Conservation (phyloP, 2,329 filamentous ascomycete species). For the Talaromyces sp. region DNA sequence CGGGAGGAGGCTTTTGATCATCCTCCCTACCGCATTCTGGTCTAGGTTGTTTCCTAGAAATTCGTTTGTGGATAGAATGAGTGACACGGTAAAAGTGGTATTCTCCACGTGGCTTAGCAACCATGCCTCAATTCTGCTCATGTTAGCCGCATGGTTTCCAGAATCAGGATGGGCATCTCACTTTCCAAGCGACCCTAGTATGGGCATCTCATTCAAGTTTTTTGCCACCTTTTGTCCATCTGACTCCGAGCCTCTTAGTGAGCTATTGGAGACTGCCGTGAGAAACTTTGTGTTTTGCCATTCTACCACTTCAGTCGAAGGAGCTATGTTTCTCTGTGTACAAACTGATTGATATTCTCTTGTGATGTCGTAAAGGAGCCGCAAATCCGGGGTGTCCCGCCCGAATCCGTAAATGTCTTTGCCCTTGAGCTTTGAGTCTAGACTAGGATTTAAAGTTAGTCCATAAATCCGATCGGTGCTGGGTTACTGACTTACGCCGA, state of each 20-base stretch:
- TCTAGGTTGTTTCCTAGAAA: neutral
- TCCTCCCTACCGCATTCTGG: neutral
- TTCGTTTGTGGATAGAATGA: neutral
- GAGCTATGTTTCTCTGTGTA: neutral
- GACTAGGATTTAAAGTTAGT: neutral
- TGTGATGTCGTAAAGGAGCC: neutral
- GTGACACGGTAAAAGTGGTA: conserved; percentile 8
- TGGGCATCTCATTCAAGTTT: neutral
- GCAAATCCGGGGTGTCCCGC: neutral
- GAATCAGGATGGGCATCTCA: neutral
- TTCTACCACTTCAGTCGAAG: neutral
- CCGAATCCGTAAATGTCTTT: too few relatives aligned
- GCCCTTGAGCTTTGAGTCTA: neutral
- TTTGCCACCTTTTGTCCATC: conserved; percentile 1
- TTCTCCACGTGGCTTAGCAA: neutral
- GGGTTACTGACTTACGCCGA: neutral
- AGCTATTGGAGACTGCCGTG: neutral
- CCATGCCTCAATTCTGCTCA: neutral
- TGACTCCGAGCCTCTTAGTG: neutral
- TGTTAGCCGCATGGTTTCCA: neutral
- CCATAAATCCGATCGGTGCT: neutral
- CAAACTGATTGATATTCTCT: conserved; percentile 7
- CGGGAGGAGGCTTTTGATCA: neutral
- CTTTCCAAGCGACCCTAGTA: neutral
- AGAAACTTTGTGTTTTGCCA: neutral